Conservation (phyloP, 345 rosid genomes). For the Geranium brycei region DNA sequence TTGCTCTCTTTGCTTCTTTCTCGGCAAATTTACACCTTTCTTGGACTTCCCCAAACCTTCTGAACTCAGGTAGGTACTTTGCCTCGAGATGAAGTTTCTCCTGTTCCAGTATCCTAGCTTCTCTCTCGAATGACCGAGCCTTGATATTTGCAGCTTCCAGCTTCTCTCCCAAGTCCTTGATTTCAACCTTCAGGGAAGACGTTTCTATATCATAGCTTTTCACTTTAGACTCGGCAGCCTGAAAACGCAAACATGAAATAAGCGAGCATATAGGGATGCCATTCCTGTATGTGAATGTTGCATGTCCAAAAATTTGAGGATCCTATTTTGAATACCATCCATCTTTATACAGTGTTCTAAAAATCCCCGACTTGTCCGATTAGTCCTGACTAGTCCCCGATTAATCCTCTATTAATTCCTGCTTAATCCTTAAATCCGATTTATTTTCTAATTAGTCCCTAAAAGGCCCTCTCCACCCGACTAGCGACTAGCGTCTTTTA, state of each 20-base stretch:
- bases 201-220: slow-evolving; percentile 61
- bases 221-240: slow-evolving; percentile 87
- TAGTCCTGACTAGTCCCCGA: too few relatives aligned
- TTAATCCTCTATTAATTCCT: too few relatives aligned
- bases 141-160: slow-evolving; percentile 54
- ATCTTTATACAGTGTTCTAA: too few relatives aligned
- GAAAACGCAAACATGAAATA: slow-evolving; percentile 15
- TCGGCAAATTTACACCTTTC: slow-evolving; percentile 75
- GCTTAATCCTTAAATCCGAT: too few relatives aligned
- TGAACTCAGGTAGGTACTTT: slow-evolving; percentile 66
- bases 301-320: neutral
- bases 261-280: neutral
- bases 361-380: too few relatives aligned
- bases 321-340: too few relatives aligned
- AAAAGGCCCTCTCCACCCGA: too few relatives aligned
- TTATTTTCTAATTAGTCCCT: too few relatives aligned
- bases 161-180: slow-evolving; percentile 47
- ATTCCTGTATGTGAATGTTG: neutral
- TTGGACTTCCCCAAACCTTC: slow-evolving; percentile 73
- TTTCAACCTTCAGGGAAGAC: slow-evolving; percentile 42
- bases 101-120: slow-evolving; percentile 70
- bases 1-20: slow-evolving; percentile 75
- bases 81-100: slow-evolving; percentile 77
- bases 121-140: slow-evolving; percentile 64
- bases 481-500: too few relatives aligned